A percentile compares a stretch with the other conserved stretches of the same genome.
phyloP scores from a whole-genome alignment of 2,329 filamentous ascomycete genomes.

The Aspergillus sp. region DNA sequence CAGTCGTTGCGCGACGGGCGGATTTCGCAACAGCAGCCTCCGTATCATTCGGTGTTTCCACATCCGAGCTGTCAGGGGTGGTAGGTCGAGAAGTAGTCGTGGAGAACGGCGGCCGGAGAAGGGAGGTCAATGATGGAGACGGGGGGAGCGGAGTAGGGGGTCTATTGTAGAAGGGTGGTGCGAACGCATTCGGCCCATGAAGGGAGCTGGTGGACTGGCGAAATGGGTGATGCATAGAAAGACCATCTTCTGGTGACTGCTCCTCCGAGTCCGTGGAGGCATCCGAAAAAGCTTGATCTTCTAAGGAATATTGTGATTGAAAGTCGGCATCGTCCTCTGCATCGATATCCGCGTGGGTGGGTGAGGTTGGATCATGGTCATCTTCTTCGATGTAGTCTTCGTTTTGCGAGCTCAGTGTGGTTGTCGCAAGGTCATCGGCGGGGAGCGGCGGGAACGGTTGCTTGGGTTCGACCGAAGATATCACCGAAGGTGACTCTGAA shows the following conservation, averaged over 20 bases:
- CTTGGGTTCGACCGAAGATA: constrained; percentile 30
- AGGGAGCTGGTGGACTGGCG: constrained; percentile 45
- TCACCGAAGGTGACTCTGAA: constrained; percentile 8
- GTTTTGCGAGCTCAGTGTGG: constrained; percentile 14
- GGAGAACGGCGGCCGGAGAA: constrained; percentile 72
- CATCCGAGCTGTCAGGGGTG: constrained; percentile 87
- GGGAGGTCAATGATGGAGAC: constrained; percentile 86
- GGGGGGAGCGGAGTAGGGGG: constrained; percentile 94
- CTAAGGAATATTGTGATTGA: constrained; percentile 48
- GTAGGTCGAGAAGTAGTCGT: constrained; percentile 78
- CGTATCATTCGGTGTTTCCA: constrained; percentile 67
- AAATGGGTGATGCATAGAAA: constrained; percentile 41
- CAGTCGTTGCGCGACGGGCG: constrained; percentile 60
- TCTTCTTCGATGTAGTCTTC: constrained; percentile 27
- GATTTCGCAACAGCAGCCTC: constrained; percentile 62
- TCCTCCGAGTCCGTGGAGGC: constrained; percentile 37
- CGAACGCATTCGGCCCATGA: constrained; percentile 54
- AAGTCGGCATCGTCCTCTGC: constrained; percentile 45
- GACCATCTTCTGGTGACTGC: constrained; percentile 28
- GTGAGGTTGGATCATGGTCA: constrained; percentile 31
- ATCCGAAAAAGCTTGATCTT: constrained; percentile 40
- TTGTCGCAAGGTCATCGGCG: constrained; percentile 26
- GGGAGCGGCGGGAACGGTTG: constrained; percentile 37
- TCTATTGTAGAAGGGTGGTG: constrained; percentile 92
- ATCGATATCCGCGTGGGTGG: constrained; percentile 30